A percentile compares a stretch with the other conserved stretches of the same genome.
phyloP scores from a whole-genome alignment of 495 filamentous ascomycete genomes.

The Tuber umbilicatum region DNA sequence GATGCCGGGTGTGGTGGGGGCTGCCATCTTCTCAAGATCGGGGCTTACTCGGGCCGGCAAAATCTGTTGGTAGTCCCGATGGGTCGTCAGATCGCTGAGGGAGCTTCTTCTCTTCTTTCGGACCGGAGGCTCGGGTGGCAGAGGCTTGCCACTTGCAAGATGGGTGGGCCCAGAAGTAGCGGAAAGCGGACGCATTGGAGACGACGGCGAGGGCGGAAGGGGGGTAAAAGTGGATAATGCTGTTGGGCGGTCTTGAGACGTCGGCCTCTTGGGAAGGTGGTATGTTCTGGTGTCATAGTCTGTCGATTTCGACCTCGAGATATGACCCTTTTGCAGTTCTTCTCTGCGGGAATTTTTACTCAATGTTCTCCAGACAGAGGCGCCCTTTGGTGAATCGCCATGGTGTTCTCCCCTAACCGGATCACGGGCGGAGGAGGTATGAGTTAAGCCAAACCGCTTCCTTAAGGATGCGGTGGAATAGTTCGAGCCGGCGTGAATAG shows the following conservation, averaged over 20 bases:
- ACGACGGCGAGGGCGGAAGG: constrained; percentile 41
- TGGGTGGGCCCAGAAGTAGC: constrained; percentile 23
- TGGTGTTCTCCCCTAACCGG: constrained; percentile 46
- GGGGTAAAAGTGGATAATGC: constrained; percentile 50
- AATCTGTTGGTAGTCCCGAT: constrained; percentile 37
- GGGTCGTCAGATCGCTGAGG: constrained; percentile 69
- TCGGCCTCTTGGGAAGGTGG: constrained; percentile 53
- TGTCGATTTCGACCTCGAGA: constrained; percentile 73
- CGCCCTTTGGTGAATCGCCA: constrained; percentile 54
- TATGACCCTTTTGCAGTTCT: constrained; percentile 51
- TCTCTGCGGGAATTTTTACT: constrained; percentile 66
- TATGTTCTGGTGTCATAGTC: constrained; percentile 57
- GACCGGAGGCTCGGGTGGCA: constrained; percentile 48
- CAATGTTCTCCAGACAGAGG: constrained; percentile 77
- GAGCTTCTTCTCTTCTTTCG: constrained; percentile 86
- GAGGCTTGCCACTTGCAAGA: constrained; percentile 43
- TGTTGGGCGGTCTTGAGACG: constrained; percentile 50
- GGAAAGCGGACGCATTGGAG: constrained; percentile 44
- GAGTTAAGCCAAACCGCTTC: constrained; percentile 33
- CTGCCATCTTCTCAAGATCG: constrained; percentile 15
- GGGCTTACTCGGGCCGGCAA: constrained; percentile 30
- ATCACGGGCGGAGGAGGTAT: constrained; percentile 77
- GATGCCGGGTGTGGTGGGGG: constrained; percentile 18
- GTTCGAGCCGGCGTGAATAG: constrained; percentile 21
- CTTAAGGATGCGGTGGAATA: constrained; percentile 33